phyloP scores from a whole-genome alignment of 139 green algal species.

The Chlamydomonas sp. region DNA sequence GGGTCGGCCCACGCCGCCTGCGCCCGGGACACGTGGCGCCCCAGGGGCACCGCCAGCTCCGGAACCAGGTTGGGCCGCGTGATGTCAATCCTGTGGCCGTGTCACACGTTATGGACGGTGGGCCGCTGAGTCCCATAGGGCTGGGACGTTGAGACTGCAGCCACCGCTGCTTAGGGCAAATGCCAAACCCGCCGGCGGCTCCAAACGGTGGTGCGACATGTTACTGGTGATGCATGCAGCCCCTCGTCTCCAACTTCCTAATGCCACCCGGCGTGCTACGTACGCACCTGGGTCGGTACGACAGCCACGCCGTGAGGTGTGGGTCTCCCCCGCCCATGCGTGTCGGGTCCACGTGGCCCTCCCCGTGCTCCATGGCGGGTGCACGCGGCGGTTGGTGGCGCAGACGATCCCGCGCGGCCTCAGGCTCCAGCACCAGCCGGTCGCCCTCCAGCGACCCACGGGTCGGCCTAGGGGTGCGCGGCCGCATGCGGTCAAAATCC shows the following conservation, averaged over 20 bases:
- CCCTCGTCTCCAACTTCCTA: no score
- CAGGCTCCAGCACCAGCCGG: conserved; percentile 20
- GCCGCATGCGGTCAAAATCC: conserved; percentile 31
- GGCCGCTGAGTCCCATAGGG: no score
- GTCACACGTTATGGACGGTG: background rate
- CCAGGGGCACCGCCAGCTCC: conserved; percentile 20
- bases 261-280: no score
- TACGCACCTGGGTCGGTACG: conserved; percentile 31
- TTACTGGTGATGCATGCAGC: no score
- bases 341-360: background rate
- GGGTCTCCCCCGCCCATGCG: background rate
- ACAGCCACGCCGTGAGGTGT: conserved; percentile 48
- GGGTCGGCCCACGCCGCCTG: conserved; percentile 25
- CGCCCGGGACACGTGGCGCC: background rate
- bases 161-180: background rate
- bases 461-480: background rate
- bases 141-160: background rate
- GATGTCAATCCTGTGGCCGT: conserved; percentile 1
- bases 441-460: conserved; percentile 1
- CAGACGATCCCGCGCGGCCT: conserved; percentile 1
- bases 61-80: conserved; percentile 1
- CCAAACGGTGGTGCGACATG: no score
- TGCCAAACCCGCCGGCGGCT: background rate
- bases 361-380: conserved; percentile 1
- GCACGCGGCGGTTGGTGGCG: background rate